phyloP scores from a whole-genome alignment of 108 stramenopile genomes.

The Pseudonitzschia pungens region DNA sequence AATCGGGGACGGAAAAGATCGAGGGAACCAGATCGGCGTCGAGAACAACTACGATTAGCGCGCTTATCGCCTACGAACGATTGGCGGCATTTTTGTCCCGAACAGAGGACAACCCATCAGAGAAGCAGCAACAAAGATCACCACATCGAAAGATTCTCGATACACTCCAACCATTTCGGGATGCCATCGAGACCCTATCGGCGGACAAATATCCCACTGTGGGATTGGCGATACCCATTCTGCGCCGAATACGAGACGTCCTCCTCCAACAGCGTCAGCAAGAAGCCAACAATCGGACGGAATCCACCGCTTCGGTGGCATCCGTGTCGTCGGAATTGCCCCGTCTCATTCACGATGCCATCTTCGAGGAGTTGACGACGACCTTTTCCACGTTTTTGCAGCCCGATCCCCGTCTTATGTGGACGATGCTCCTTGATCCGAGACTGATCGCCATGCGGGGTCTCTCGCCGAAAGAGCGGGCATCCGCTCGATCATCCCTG shows the following conservation, averaged over 20 bases:
- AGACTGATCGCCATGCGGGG: conserved; percentile 33
- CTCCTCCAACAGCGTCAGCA: neutral
- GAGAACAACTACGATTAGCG: neutral
- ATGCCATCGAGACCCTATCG: conserved; percentile 32
- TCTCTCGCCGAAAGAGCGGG: conserved; percentile 31
- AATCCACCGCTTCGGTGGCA: neutral
- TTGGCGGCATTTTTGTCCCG: neutral
- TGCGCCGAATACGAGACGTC: conserved; percentile 24
- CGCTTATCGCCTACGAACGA: neutral
- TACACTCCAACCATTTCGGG: conserved; percentile 30
- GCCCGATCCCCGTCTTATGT: conserved; percentile 14
- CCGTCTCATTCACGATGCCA: neutral
- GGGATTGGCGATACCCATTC: conserved; percentile 24
- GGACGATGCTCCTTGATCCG: conserved; percentile 40
- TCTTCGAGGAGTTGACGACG: conserved; percentile 7
- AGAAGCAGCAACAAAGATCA: neutral
- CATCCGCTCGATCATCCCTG: neutral
- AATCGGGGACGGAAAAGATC: neutral
- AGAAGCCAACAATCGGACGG: neutral
- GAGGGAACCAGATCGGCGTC: neutral
- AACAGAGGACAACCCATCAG: neutral
- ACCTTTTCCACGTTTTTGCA: conserved; percentile 7
- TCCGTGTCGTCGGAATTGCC: neutral
- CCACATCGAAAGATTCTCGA: neutral
- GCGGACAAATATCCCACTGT: conserved; percentile 27